Base-by-base conservation (phyloP, 2,329 filamentous ascomycete genomes). In the Colletotrichum phormii region DNA sequence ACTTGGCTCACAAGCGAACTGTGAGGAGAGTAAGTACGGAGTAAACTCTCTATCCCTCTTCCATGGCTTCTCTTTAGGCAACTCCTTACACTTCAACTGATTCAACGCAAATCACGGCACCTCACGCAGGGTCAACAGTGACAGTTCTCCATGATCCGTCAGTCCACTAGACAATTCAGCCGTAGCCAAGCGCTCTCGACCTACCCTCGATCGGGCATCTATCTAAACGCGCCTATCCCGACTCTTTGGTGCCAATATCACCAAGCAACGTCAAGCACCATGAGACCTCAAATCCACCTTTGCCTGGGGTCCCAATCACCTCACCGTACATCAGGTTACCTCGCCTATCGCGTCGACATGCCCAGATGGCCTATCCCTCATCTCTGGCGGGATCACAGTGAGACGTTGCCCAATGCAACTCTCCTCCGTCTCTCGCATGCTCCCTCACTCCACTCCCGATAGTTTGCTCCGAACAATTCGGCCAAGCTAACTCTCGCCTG, bases 331-430 rank as follows among this genome's bases (percentile, higher is more conserved):
- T 54, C 53, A 64, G 35, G 33, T 54, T 9, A 31, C 11, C 54
- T 59, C 51, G 33, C 22, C 22, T 59, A n/a, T n/a, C 51, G 24
- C 51, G 37, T 46, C 69, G 64, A 71, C 65, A 69, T 58, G 59
- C 15, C 65, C 24, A 26, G 53, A 58, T 26, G 13, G 26, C 60
- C 66, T 72, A 72, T 72, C 70, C 60, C 18, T 72, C 54, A 55
- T 18, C 18, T 53, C 54, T 42, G 7, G 35, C 54, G 53, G 60
- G 12, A 64, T 37, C 24, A 33, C 29, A 70, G 60, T 70, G 70
- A 72, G 70, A 70, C 66, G 55, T 49, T 35, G 51, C 22, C 70
- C 70, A 61, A 72, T 70, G 66, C 55, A 46, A 70, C 55, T 42
- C 42, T 60, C 55, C 62, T 49, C 70, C 60, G 31, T 70, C 15